phyloP scores from a whole-genome alignment of 352 stramenopile species.

The Phytophthora kernoviae region DNA sequence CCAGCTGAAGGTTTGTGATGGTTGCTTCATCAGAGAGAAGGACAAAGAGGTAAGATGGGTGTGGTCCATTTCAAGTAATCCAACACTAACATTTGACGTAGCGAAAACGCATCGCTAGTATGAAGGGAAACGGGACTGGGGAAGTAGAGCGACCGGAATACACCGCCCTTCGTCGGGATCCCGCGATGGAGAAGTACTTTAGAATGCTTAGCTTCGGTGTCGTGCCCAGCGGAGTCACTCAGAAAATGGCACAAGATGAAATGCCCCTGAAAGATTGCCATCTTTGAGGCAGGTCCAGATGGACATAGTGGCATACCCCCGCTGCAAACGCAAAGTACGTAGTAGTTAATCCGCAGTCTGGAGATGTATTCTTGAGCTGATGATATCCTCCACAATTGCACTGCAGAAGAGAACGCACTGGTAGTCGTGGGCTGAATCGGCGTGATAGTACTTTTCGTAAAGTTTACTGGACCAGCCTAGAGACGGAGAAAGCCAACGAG shows the following conservation, averaged over 20 bases:
- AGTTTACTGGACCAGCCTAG: constrained; percentile 80
- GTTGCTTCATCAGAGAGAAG: constrained; percentile 77
- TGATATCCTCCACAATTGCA: neutral
- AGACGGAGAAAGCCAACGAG: constrained; percentile 53
- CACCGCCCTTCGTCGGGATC: constrained; percentile 54
- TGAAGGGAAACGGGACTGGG: constrained; percentile 10
- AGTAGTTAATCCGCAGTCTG: neutral
- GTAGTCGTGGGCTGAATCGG: constrained; percentile 27
- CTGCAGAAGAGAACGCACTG: constrained; percentile 13
- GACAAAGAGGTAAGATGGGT: constrained; percentile 43
- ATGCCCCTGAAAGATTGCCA: constrained; percentile 58
- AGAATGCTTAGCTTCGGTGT: constrained; percentile 86
- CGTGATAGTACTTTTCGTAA: constrained; percentile 71
- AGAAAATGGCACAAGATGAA: constrained; percentile 86
- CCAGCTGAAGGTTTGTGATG: constrained; percentile 67
- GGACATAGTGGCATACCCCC: constrained; percentile 19
- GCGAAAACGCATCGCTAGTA: constrained; percentile 39
- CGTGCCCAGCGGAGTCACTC: constrained; percentile 59
- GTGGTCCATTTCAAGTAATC: constrained; percentile 1
- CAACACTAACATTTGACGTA: constrained; percentile 25
- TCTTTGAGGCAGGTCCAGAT: constrained; percentile 60
- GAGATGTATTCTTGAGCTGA: neutral
- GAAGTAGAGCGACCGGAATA: constrained; percentile 54
- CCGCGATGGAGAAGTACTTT: constrained; percentile 86
- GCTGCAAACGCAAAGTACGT: constrained; percentile 12